Evolutionary conservation across 2,329 filamentous ascomycete species (phyloP).

Genomic region (Metarhizium sp.): DNA sequence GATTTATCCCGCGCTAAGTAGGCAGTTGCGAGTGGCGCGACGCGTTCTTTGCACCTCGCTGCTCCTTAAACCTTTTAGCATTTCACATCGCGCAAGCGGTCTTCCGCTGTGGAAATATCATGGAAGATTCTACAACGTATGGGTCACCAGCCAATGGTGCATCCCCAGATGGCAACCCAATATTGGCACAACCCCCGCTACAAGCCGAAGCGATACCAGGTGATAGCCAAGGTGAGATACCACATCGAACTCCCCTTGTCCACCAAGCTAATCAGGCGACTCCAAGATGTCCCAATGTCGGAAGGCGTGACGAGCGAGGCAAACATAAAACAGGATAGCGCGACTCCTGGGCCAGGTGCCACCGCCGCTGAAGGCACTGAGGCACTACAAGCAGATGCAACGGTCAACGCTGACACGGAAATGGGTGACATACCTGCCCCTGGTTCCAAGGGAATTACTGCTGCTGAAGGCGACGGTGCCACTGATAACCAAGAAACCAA

Average conservation of each 20-base stretch:
- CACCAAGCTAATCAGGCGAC: background rate
- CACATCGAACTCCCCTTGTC: background rate
- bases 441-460: slow-evolving; percentile 35
- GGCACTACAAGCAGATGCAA: slow-evolving; percentile 46
- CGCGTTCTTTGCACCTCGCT: slow-evolving; percentile 5
- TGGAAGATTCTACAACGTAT: slow-evolving; percentile 51
- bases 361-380: slow-evolving; percentile 47
- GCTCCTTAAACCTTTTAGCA: background rate
- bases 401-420: slow-evolving; percentile 63
- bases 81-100: background rate
- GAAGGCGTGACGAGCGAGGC: slow-evolving; percentile 38
- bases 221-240: slow-evolving; percentile 36
- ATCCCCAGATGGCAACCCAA: slow-evolving; percentile 47
- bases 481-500: slow-evolving; percentile 49
- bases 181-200: slow-evolving; percentile 45
- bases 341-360: slow-evolving; percentile 49
- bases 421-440: slow-evolving; percentile 60
- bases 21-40: slow-evolving; percentile 5
- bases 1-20: background rate
- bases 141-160: slow-evolving; percentile 47
- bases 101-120: slow-evolving; percentile 20
- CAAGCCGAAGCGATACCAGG: slow-evolving; percentile 31
- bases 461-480: slow-evolving; percentile 38
- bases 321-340: slow-evolving; percentile 51
- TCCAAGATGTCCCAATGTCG: slow-evolving; percentile 54